Base-by-base conservation (phyloP, 106 monocot genomes). In the Acorus calamus region DNA sequence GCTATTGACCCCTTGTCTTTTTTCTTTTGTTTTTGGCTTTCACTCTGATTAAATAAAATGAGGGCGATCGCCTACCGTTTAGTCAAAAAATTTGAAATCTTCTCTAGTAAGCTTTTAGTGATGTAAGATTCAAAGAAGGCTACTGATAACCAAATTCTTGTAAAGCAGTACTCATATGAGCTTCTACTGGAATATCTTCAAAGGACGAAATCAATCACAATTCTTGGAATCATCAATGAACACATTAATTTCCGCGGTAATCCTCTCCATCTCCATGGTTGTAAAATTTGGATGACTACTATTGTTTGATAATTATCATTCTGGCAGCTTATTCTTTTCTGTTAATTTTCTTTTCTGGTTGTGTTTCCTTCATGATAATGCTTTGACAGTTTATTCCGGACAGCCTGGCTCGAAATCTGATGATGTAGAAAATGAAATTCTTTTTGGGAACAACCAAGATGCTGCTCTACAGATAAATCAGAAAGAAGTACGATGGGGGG, bases 141-240 rank as follows among this genome's bases (percentile, higher is more conserved):
- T 28, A 28, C 0, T 28, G 28, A 28, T 28, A 28, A 28, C 1
- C 28, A 28, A 28, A 28, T 28, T 28, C 28, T 28, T 28, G 28
- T 28, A 28, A 28, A 28, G 3, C 73, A 96, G 96, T 96, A 96
- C 69, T 91, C 96, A 11, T 91, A 87, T 49, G 76, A 87, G 51
- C 80, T 96, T 11, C 85, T 96, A 50, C 58, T 90, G 56, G 90
- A 96, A 74, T 91, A 83, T 69, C 82, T 96, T 61, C 96, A 87
- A 61, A 96, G 87, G 77, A 76, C 83, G 42, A 84, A 96, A 65
- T 84, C 82, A 11, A 52, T 85, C 49, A 82, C 78, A 7, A 85
- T 96, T 73, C 96, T 96, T 83, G 96, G 90, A 62, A 66, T 96
- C 67, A 90, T 96, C 59, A 96, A 96, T 77, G 91, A 96, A 62